phyloP scores from a whole-genome alignment of 202 grass and related monocot genomes.

The Musa balbisiana region DNA sequence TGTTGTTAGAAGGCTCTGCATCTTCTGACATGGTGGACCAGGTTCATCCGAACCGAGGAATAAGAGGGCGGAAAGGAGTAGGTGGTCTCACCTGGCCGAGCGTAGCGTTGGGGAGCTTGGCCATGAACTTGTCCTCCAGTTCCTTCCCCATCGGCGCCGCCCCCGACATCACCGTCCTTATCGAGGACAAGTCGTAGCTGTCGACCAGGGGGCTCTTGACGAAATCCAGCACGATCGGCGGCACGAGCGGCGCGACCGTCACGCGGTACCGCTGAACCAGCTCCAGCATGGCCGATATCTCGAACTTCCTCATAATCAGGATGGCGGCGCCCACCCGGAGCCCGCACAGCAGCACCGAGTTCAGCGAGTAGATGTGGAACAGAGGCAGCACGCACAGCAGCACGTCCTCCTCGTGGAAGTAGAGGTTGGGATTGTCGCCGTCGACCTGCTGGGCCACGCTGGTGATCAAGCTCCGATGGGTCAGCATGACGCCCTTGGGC shows the following conservation, averaged over 20 bases:
- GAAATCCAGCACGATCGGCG: conserved; percentile 10
- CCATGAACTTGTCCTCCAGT: conserved; percentile 6
- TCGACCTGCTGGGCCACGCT: conserved; percentile 12
- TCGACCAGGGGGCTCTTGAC: background rate
- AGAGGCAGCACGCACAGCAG: conserved; percentile 11
- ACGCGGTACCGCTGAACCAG: conserved; percentile 9
- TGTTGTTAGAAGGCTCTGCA: background rate
- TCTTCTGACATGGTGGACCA: background rate
- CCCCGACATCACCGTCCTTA: conserved; percentile 6
- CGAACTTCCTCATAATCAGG: conserved; percentile 15
- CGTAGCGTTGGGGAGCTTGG: conserved; percentile 3
- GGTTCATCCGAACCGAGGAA: background rate
- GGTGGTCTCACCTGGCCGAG: conserved; percentile 5
- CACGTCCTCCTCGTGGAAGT: conserved; percentile 6
- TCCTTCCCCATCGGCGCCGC: conserved; percentile 20
- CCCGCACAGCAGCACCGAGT: conserved; percentile 12
- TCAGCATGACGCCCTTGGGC: conserved; percentile 6
- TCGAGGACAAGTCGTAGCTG: conserved; percentile 6
- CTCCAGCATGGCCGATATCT: conserved; percentile 1
- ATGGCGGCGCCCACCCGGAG: background rate
- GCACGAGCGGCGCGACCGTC: conserved; percentile 10
- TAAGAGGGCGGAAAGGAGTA: background rate
- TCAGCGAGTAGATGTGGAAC: conserved; percentile 21
- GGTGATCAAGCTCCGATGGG: background rate
- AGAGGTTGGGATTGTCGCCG: conserved; percentile 6